Evolutionary conservation across 2,329 filamentous ascomycete species (phyloP).

Genomic region (Cryphonectria naterciae): DNA sequence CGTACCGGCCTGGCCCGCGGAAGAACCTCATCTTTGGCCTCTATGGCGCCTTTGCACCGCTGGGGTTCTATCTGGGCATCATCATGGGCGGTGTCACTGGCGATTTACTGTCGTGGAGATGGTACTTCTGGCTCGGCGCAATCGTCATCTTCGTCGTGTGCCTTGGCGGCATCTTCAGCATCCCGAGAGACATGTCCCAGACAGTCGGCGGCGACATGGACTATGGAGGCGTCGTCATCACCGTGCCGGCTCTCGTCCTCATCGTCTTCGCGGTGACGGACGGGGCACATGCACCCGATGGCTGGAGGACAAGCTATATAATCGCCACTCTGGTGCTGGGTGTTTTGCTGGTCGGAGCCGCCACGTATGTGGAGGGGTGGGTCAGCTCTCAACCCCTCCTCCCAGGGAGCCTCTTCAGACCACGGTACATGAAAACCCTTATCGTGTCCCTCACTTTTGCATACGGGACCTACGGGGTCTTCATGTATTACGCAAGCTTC

Average conservation of each 20-base stretch:
- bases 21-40: slow-evolving; percentile 70
- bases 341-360: slow-evolving; percentile 58
- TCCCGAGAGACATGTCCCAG: slow-evolving; percentile 40
- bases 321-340: slow-evolving; percentile 67
- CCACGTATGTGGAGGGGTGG: slow-evolving; percentile 75
- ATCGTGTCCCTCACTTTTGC: slow-evolving; percentile 64
- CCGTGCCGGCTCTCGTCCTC: slow-evolving; percentile 68
- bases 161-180: slow-evolving; percentile 35
- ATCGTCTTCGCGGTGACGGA: slow-evolving; percentile 78
- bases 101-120: slow-evolving; percentile 65
- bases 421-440: slow-evolving; percentile 70
- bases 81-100: slow-evolving; percentile 66
- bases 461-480: slow-evolving; percentile 72
- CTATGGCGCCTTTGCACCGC: slow-evolving; percentile 60
- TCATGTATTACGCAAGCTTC: slow-evolving; percentile 70
- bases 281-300: slow-evolving; percentile 67
- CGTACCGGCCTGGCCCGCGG: slow-evolving; percentile 70
- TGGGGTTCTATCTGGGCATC: slow-evolving; percentile 68
- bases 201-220: slow-evolving; percentile 60
- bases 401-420: slow-evolving; percentile 69
- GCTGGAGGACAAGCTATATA: slow-evolving; percentile 77
- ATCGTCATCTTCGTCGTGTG: slow-evolving; percentile 42
- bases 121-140: slow-evolving; percentile 71
- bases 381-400: slow-evolving; percentile 70
- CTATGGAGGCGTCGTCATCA: slow-evolving; percentile 64